Conservation (phyloP, 2,329 filamentous ascomycete genomes). For the Phyllosticta citrichinensis region DNA sequence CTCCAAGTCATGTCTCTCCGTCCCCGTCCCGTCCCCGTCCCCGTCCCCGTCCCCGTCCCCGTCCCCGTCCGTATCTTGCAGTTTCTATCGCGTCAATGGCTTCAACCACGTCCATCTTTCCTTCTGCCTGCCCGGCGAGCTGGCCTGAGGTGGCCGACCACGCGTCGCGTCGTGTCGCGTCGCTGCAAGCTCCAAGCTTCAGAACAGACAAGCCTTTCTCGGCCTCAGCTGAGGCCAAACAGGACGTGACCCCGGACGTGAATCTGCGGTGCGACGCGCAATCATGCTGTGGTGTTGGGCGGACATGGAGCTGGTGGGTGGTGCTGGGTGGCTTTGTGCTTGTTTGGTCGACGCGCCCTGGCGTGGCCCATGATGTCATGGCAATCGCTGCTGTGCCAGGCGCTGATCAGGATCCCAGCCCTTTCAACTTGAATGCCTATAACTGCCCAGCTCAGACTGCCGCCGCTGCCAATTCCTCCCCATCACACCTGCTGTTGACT, state of each 20-base stretch:
- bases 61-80: not conserved
- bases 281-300: not conserved
- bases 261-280: not conserved
- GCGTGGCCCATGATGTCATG: slow-evolving; percentile 9
- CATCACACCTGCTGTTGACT: not conserved
- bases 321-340: not conserved
- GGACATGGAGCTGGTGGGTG: not conserved
- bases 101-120: not conserved
- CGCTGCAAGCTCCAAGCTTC: not conserved
- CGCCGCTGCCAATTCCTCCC: not conserved
- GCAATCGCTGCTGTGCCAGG: not conserved
- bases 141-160: not conserved
- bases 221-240: not conserved
- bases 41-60: no score
- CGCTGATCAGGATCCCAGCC: slow-evolving; percentile 1
- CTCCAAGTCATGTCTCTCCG: not conserved
- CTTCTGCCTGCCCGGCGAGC: not conserved
- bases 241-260: not conserved
- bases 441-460: not conserved
- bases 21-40: no score
- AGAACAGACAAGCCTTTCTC: not conserved
- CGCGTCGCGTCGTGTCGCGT: not conserved
- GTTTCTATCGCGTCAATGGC: not conserved
- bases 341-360: not conserved
- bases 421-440: slow-evolving; percentile 1